Evolutionary conservation across 257 asterid species (phyloP), one percentile per base, ranked within the genome.

Genomic region (Nicotiana tomentosiformis): DNA sequence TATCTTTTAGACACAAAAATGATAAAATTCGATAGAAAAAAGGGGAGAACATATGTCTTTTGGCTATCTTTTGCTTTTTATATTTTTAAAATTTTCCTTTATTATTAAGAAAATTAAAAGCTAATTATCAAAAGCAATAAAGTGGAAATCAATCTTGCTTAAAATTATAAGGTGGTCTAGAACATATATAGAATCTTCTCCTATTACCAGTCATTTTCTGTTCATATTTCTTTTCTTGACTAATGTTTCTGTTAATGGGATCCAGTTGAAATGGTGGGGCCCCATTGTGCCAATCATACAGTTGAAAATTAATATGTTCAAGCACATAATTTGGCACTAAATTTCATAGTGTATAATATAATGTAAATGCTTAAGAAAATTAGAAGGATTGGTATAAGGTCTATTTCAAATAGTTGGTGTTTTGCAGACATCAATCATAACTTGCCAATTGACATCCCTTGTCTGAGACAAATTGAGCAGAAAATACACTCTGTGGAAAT

Each of bases 251-350:
- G 49, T 56, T 56, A 32, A 26, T 81, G 83, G 83, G 87, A 37
- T 86, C 61, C 86, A 65, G 82, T 46, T 16, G 62, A 56, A 26
- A 58, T 84, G 30, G 81, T 82, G 90, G 91, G 91, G 14, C 88
- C 89, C 77, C 29, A 20, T 33, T 87, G 84, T 84, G 84, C 80
- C 81, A 86, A 87, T 88, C 82, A 82, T 89, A 77, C 85, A 83
- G 18, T 9, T 14, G 32, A 7, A 49, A 46, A 49, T 18, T 5
- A 20, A 78, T 58, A 76, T 60, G 79, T 81, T 81, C 84, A 83
- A 88, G 81, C 87, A 86, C 82, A 82, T 78, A 86, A 88, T 87
- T 30, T 86, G 90, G 85, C 92, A 81, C 94, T 86, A 88, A 88
- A 86, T 80, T 72, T 87, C 88, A 85, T 74, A 77, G 64, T 49